Conservation (phyloP, 768 basidiomycete genomes). For the Agrocybe chaxingu region DNA sequence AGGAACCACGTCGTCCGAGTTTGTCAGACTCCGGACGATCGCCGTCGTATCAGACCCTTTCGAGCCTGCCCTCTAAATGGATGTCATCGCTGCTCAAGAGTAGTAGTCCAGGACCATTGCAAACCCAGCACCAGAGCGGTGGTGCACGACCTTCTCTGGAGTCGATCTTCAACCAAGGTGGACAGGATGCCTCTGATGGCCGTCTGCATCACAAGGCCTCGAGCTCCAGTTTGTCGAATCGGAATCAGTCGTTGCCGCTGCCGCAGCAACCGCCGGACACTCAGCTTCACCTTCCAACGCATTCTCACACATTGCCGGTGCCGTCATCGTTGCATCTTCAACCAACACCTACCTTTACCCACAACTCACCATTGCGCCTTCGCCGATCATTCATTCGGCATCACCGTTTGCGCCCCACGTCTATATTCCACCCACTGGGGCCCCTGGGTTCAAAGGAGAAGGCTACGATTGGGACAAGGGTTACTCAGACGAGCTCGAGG, state of each 20-base stretch:
- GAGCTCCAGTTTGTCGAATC: neutral
- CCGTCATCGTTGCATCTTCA: neutral
- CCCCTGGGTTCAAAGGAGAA: constrained; percentile 75
- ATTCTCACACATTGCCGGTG: neutral
- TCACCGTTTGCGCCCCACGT: constrained; percentile 44
- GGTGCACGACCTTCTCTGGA: constrained; percentile 10
- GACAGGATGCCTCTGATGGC: neutral
- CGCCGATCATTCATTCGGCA: constrained; percentile 13
- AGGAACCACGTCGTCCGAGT: neutral
- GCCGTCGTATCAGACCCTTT: constrained; percentile 3
- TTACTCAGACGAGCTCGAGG: constrained; percentile 45
- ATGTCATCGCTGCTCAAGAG: constrained; percentile 16
- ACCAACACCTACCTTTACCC: constrained; percentile 13
- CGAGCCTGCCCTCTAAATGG: constrained; percentile 14
- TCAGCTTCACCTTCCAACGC: neutral
- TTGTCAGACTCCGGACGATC: neutral
- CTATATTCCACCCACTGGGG: constrained; percentile 50
- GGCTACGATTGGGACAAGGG: constrained; percentile 66
- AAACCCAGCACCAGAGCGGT: neutral
- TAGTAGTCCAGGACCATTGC: neutral
- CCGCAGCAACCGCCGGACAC: neutral
- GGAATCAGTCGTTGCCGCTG: neutral
- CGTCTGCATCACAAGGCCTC: neutral
- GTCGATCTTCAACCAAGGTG: constrained; percentile 10
- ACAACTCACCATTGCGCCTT: constrained; percentile 12